Percentiles rank a stretch among this genome's conserved stretches.
Evolutionary conservation across 2,329 filamentous ascomycete species (phyloP).

Genomic region (Chaetomium sp.): DNA sequence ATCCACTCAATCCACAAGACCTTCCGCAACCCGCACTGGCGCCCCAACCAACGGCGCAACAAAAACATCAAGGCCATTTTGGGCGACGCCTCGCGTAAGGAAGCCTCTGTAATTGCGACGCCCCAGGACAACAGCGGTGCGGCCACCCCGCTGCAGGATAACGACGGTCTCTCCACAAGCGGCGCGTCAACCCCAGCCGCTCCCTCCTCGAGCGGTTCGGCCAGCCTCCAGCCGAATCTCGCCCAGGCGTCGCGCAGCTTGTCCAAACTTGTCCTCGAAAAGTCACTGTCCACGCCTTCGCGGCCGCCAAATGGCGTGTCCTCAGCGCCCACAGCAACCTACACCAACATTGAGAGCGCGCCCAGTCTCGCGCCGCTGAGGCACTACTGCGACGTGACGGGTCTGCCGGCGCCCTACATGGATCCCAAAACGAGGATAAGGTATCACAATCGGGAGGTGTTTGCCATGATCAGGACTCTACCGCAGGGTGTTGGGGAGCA

Average conservation of each 20-base stretch:
- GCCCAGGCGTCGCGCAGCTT: slow-evolving; percentile 86
- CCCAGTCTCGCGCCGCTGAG: slow-evolving; percentile 82
- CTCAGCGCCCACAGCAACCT: slow-evolving; percentile 74
- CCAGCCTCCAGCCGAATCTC: slow-evolving; percentile 64
- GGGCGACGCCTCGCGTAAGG: slow-evolving; percentile 82
- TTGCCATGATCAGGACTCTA: slow-evolving; percentile 76
- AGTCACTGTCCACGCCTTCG: slow-evolving; percentile 55
- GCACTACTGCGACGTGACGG: slow-evolving; percentile 95
- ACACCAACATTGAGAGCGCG: slow-evolving; percentile 91
- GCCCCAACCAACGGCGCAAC: slow-evolving; percentile 91
- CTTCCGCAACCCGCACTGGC: slow-evolving; percentile 90
- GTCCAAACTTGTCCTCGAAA: slow-evolving; percentile 85
- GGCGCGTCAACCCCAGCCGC: slow-evolving; percentile 60
- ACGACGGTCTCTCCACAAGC: slow-evolving; percentile 59
- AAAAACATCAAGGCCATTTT: slow-evolving; percentile 98
- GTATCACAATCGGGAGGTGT: slow-evolving; percentile 93
- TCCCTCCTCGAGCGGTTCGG: slow-evolving; percentile 46
- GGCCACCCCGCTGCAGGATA: slow-evolving; percentile 63
- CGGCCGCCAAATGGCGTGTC: slow-evolving; percentile 40
- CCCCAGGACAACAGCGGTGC: slow-evolving; percentile 74
- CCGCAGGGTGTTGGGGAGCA: slow-evolving; percentile 83
- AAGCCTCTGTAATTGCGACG: slow-evolving; percentile 83
- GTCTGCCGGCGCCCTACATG: slow-evolving; percentile 84
- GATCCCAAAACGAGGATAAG: slow-evolving; percentile 93
- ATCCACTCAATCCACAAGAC: slow-evolving; percentile 82